phyloP scores from a whole-genome alignment of 306 rosid genomes.

The Prunus mongolica region DNA sequence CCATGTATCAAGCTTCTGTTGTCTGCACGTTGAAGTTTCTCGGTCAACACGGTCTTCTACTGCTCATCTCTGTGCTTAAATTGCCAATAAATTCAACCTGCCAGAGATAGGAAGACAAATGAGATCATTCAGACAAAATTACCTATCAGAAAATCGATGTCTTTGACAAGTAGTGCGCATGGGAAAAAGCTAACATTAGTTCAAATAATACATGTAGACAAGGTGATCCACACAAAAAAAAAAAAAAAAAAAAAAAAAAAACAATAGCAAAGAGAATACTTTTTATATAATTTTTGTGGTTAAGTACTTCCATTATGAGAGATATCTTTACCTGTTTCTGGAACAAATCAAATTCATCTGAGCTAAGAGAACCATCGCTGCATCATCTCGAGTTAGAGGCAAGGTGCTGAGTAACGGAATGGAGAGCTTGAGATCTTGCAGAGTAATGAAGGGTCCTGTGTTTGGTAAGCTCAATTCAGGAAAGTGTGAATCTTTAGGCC shows the following conservation, averaged over 20 bases:
- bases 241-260: no score
- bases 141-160: neutral
- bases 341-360: conserved; percentile 55
- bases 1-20: conserved; percentile 48
- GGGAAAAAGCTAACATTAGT: neutral
- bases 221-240: neutral
- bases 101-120: neutral
- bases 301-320: neutral
- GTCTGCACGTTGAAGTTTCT: conserved; percentile 57
- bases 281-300: neutral
- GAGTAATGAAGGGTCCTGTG: no score
- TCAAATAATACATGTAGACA: neutral
- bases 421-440: no score
- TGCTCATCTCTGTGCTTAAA: conserved; percentile 68
- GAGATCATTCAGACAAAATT: neutral
- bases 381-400: conserved; percentile 47
- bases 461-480: no score
- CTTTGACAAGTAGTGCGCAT: neutral
- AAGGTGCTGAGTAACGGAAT: no score
- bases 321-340: conserved; percentile 50
- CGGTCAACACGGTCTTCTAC: conserved; percentile 59
- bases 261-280: no score
- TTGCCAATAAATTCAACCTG: conserved; percentile 72
- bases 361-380: conserved; percentile 60
- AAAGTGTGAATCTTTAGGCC: no score